Evolutionary conservation across 2,329 filamentous ascomycete species (phyloP), one percentile per base, ranked within the genome.

Genomic region (Septoria petroselini): DNA sequence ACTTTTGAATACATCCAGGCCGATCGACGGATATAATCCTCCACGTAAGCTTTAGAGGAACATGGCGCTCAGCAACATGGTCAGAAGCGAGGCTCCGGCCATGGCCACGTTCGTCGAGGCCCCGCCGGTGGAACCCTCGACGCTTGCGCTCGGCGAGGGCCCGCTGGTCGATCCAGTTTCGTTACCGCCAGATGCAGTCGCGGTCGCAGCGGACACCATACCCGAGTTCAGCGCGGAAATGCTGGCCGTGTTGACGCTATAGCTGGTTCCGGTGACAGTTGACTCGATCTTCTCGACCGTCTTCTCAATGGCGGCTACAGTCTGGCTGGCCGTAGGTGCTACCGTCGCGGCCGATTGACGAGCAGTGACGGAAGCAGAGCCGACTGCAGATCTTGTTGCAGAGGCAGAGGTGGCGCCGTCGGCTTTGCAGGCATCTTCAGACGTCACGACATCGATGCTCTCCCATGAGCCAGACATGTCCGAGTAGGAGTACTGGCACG

Each of bases 401-500:
- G 48, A 39, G 39, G 39, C 38, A 25, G 45, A 48, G 31, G 40
- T 54, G 8, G 53, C 54, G 57, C 66, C 68, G 27, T 59, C 53
- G 17, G 64, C 60, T 23, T 62, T 62, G 41, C 68, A 68, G 5
- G 62, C 58, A 29, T 61, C 59, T 49, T 68, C 64, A 6, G 37
- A 52, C 14, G 34, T 60, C 50, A 65, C 65, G 47, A 73, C 64
- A 52, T 75, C 68, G 64, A 80, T 80, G 62, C 71, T 75, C 55
- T 75, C 52, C 52, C 62, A 78, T 46, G 58, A 65, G 34, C 77
- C 77, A 11, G 68, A 69, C 56, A 67, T 65, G 65, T 80, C 77
- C 42, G 66, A 67, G 64, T 73, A 80, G 52, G 70, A 64, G 69
- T 80, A 80, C 44, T 71, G 66, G 39, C 65, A 71, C 19, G 72